Percentiles rank a stretch among this genome's conserved stretches.
These are phyloP conservation scores for Talaromyces sp. DNA, from an alignment of 2,329 filamentous ascomycete genomes.

Conservation along the genomic window DNA sequence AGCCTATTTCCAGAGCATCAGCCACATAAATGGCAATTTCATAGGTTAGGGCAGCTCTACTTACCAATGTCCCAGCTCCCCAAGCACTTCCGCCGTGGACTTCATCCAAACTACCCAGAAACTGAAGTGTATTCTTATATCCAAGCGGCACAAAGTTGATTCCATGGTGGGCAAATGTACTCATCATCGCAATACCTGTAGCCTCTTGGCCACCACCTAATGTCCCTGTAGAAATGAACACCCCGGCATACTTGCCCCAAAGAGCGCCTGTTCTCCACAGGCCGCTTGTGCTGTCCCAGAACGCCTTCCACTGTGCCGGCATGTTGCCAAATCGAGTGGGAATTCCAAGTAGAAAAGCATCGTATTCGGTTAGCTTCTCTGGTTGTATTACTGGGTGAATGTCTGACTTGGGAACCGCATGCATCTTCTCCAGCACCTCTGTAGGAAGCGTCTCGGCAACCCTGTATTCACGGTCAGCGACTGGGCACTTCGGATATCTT, in stretches of 20 bases:
- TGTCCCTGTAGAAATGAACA: slow-evolving; percentile 82
- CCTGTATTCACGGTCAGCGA: slow-evolving; percentile 36
- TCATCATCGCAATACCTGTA: slow-evolving; percentile 75
- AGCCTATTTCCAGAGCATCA: slow-evolving; percentile 26
- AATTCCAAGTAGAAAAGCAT: slow-evolving; percentile 88
- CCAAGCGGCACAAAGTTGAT: slow-evolving; percentile 93
- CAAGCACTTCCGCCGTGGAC: slow-evolving; percentile 83
- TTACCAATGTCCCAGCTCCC: slow-evolving; percentile 87
- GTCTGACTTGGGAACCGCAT: slow-evolving; percentile 71
- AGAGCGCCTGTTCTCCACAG: slow-evolving; percentile 76
- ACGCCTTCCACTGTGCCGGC: slow-evolving; percentile 85
- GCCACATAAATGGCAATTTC: neutral
- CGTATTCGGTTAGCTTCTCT: slow-evolving; percentile 65
- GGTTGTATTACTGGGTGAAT: slow-evolving; percentile 62
- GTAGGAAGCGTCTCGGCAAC: slow-evolving; percentile 79
- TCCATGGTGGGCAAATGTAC: slow-evolving; percentile 86
- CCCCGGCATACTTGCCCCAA: slow-evolving; percentile 82
- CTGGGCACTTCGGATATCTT: too few relatives aligned
- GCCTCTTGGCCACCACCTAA: slow-evolving; percentile 89
- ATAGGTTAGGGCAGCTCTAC: slow-evolving; percentile 18
- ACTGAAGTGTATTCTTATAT: slow-evolving; percentile 72
- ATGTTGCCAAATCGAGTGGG: slow-evolving; percentile 97
- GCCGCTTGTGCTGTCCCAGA: slow-evolving; percentile 80
- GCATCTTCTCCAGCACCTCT: slow-evolving; percentile 84
- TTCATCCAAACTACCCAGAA: slow-evolving; percentile 68